Conservation (phyloP, 2,329 filamentous ascomycete genomes). For the Myriosclerotinia curreyana region DNA sequence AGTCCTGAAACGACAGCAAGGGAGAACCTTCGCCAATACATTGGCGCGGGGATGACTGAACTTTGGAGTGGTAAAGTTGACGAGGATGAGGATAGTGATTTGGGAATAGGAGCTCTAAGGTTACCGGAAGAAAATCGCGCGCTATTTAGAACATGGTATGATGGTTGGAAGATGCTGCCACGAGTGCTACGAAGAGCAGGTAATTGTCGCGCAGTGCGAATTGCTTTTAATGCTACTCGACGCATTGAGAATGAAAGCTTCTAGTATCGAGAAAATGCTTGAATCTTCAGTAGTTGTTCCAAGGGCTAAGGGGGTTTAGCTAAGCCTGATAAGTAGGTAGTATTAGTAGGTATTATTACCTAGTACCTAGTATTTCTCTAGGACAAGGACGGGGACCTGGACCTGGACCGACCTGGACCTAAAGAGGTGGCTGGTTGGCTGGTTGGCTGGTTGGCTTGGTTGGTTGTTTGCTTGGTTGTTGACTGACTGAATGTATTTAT, state of each 20-base stretch:
- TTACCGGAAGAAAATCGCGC: slow-evolving; percentile 46
- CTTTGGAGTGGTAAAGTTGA: slow-evolving; percentile 31
- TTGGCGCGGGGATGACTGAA: slow-evolving; percentile 49
- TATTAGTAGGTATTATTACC: too few relatives aligned
- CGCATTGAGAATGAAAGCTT: slow-evolving; percentile 57
- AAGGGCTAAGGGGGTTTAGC: slow-evolving; percentile 4
- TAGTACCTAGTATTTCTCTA: too few relatives aligned
- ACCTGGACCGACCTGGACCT: neutral
- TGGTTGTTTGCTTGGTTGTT: too few relatives aligned
- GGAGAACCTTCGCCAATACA: slow-evolving; percentile 69
- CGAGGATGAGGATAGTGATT: slow-evolving; percentile 23
- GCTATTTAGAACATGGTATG: slow-evolving; percentile 45
- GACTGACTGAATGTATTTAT: too few relatives aligned
- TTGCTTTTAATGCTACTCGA: slow-evolving; percentile 65
- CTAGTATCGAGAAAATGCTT: slow-evolving; percentile 7
- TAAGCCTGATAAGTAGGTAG: too few relatives aligned
- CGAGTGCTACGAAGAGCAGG: slow-evolving; percentile 55
- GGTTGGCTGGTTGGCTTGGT: too few relatives aligned
- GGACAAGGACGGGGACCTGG: too few relatives aligned
- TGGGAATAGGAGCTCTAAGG: slow-evolving; percentile 19
- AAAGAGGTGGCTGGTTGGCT: neutral
- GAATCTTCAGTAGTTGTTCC: too few relatives aligned
- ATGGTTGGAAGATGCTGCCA: slow-evolving; percentile 44
- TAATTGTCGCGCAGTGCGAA: slow-evolving; percentile 64
- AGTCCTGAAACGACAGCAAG: slow-evolving; percentile 66